Base-by-base conservation (phyloP, 2,329 filamentous ascomycete species). In the Diaporthe citri region DNA sequence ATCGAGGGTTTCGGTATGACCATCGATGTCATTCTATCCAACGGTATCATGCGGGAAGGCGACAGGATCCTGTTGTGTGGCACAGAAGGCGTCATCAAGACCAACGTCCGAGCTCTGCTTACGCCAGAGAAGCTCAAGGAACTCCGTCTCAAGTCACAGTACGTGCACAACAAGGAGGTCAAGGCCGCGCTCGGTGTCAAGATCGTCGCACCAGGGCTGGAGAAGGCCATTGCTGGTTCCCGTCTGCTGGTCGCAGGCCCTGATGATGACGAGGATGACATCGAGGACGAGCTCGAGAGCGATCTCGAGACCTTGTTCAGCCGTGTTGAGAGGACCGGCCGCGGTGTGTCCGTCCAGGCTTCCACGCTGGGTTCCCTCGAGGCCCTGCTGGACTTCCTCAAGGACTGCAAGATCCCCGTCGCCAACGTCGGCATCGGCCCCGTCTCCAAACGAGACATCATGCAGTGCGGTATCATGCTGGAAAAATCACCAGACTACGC, bases 1-100 rank as follows among this genome's bases (percentile, higher is more conserved):
- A 98, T 99, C 77, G 97, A 99, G 85, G 97, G 97, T 86, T 95
- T 99, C 78, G 97, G 97, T 83, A 99, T 98, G 85, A 99, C 97
- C 60, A 98, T 99, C 80, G 97, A 99, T 83, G 96, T 99, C 77
- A 93, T 99, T 79, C 87, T 99, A 72, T 97, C 95, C 75, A 99
- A 99, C 86, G 97, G 97, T 91, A 93, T 98, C 75, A 89, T 99
- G 64, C 92, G 93, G 77, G 97, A 99, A 87, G 97, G 97, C 77
- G 97, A 99, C 84, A 93, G 95, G 51, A 95, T 99, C 80, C 95
- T 98, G 7, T 86, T 99, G 59, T 99, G 97, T 82, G 97, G 97
- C 88, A 94, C 96, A n/a, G 97, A 98, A 82, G 97, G 97, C 39
- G 93, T 95, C 71, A 99, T 99, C 82, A 91, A 93, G 76, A 99